Base-by-base conservation (phyloP, 2,329 filamentous ascomycete genomes). In the Botryotinia convoluta region DNA sequence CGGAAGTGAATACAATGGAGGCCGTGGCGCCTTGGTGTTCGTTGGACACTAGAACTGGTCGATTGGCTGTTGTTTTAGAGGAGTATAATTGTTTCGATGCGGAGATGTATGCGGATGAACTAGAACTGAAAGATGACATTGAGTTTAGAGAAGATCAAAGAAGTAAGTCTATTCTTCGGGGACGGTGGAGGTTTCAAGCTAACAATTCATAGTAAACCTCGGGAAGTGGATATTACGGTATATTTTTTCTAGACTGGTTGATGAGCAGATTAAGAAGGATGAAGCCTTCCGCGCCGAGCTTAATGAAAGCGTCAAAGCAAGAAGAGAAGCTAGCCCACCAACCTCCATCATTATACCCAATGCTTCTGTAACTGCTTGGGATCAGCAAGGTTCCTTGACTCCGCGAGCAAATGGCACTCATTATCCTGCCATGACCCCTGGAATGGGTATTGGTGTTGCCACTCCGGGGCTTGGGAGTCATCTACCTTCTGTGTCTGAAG, bases 21-120 rank as follows among this genome's bases (percentile, higher is more conserved):
- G 95, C 91, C 45, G 93, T 98, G 57, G 92, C 95, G 7, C 95
- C 97, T 71, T 99, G 96, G 96, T 99, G 96, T 81, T 93, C 93
- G 2, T 92, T 98, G 71, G 94, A 99, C 80, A 95, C 95, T 32
- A 92, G 95, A 78, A 98, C 95, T 7, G 96, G 96, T 51, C 94
- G 93, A 75, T 85, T 99, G 72, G 95, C 94, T 3, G 95, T 98
- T 4, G 91, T 97, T 29, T 83, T 99, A 29, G 96, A 99, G 80
- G 93, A 95, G 59, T 97, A 96, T 79, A 97, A 97, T 78, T 98
- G 95, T 81, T 99, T 99, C 78, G 96, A 99, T 82, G 96, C 95
- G 26, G 96, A 99, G 80, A 92, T 97, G 82, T 99, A 99, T 81
- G 95, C 94, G 1, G 96, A 99, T 81, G 95, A 98, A 82, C 84